Conservation (phyloP, 345 rosid species). For the Citrus glauca region DNA sequence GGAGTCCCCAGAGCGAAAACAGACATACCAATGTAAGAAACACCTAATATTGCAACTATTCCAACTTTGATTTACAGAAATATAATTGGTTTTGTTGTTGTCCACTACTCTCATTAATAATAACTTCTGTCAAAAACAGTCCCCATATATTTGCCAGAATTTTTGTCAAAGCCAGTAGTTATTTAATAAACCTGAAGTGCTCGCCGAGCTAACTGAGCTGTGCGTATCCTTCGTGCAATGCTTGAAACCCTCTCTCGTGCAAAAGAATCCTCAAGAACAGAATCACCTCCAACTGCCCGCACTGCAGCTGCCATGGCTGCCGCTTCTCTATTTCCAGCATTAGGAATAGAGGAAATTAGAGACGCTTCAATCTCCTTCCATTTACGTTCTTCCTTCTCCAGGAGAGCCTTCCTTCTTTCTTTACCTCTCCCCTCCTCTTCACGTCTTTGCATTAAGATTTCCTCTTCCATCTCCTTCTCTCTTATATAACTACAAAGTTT, state of each 20-base stretch:
- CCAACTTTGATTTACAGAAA: neutral
- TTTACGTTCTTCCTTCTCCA: constrained; percentile 98
- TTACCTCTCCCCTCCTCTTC: constrained; percentile 99
- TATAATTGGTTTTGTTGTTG: neutral
- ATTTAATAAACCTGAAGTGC: constrained; percentile 66
- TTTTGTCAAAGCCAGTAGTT: neutral
- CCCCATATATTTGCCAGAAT: neutral
- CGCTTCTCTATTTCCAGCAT: constrained; percentile 98
- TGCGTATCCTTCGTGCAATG: constrained; percentile 92
- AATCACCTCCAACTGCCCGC: constrained; percentile 99
- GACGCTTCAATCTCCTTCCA: constrained; percentile 99
- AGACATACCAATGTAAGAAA: neutral
- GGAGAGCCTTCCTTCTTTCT: constrained; percentile 95
- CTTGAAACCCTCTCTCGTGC: constrained; percentile 98
- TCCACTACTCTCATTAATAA: neutral
- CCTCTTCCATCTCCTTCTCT: constrained; percentile 99
- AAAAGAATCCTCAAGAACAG: constrained; percentile 98
- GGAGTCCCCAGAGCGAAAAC: neutral
- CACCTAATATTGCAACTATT: neutral
- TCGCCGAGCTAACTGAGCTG: constrained; percentile 83
- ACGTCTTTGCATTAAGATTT: constrained; percentile 92
- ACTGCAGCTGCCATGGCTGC: constrained; percentile 99
- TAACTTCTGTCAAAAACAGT: neutral
- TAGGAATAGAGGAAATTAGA: constrained; percentile 93
- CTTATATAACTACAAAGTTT: constrained; percentile 69